Base-by-base conservation (phyloP, 768 basidiomycete genomes). In the Suillus brevipes region DNA sequence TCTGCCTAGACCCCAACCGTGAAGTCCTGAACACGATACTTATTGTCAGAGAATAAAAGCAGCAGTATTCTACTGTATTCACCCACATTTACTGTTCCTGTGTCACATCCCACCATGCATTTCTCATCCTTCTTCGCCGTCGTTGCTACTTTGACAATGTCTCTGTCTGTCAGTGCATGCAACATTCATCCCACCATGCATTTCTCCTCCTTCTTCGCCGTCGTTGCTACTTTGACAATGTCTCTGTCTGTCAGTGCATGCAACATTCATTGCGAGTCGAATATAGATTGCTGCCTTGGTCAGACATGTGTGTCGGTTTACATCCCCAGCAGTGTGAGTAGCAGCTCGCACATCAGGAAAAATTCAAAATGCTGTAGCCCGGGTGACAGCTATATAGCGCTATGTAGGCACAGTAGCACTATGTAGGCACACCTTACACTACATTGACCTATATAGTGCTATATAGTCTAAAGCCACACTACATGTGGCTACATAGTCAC, bases 241-340 rank as follows among this genome's bases (percentile, higher is more conserved):
- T 31, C 28, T 53, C 8, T 31, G 28, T 53, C 31, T 31, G 31
- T 31, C 18, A 52, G 1, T 18, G 28, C 16, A 52, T 52, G 50
- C 50, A 16, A 9, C 4, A 5, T 0, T 18, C 0, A 0, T 31
- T 53, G 52, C 31, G 31, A 20, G 0, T 2, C 1, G 9, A 18
- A 9, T 52, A 2, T 1, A 20, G 18, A 10, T 20, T 31, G 52
- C 10, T 53, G 50, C 28, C 28, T 5, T 18, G 50, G 50, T 10
- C 2, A 52, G 25, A 0, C 0, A 31, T 31, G 50, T 9, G 18
- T 5, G 9, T 8, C 16, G 9, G 5, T 52, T 31, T 28, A 52
- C 8, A 10, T 52, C 28, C 28, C 28, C 28, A 1, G 16, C 4
- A 31, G 25, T 28, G 50, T 52, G 50, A 18, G 50, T 52, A 52